Evolutionary conservation across 1,284 basidiomycete genomes (phyloP).

Genomic region (Chiua sp.): DNA sequence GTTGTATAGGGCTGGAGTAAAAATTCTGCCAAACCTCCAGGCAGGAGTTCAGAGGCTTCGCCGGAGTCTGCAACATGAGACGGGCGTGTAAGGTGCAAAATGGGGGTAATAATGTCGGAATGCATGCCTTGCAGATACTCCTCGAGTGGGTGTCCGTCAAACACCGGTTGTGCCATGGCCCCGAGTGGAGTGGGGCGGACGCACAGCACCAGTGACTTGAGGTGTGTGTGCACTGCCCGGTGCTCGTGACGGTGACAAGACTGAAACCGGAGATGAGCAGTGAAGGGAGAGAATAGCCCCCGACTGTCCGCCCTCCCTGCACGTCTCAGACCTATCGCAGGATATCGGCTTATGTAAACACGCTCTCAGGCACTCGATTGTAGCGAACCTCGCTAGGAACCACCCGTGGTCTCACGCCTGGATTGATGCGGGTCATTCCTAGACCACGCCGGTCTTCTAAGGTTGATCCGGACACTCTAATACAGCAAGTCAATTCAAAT

Average conservation of each 20-base stretch:
- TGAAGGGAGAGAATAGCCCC: constrained; percentile 20
- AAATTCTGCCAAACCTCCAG: constrained; percentile 38
- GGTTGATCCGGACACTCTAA: too few relatives aligned
- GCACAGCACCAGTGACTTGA: not conserved
- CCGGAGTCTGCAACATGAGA: constrained; percentile 53
- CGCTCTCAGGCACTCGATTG: too few relatives aligned
- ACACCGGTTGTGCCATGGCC: constrained; percentile 77
- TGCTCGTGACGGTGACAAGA: constrained; percentile 24
- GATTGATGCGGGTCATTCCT: too few relatives aligned
- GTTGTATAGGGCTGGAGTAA: constrained; percentile 23
- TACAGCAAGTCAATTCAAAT: constrained; percentile 13
- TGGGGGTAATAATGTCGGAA: constrained; percentile 1
- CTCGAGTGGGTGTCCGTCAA: constrained; percentile 77
- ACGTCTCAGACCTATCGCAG: not conserved
- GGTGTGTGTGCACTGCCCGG: constrained; percentile 29
- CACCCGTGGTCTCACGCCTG: too few relatives aligned
- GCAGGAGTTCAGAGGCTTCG: constrained; percentile 52
- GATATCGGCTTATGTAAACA: not conserved
- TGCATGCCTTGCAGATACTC: constrained; percentile 71
- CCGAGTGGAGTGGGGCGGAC: constrained; percentile 1
- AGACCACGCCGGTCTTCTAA: too few relatives aligned
- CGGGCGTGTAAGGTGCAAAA: constrained; percentile 18
- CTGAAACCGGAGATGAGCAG: constrained; percentile 29
- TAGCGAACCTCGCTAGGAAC: too few relatives aligned
- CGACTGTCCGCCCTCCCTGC: not conserved